phyloP scores from a whole-genome alignment of 2,329 filamentous ascomycete genomes.

The Polytolypa hystricis region DNA sequence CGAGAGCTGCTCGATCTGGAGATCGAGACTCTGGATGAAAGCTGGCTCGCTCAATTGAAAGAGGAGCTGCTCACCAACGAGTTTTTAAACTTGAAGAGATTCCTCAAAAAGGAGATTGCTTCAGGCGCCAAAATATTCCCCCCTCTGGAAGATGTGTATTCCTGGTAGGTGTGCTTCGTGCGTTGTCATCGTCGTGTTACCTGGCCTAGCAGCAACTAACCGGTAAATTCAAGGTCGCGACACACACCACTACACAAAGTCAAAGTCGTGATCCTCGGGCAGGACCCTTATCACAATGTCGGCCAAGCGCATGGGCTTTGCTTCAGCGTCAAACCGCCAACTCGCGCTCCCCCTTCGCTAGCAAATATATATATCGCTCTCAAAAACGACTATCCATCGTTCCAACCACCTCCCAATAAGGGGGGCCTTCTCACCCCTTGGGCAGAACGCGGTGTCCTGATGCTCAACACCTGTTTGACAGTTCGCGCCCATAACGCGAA shows the following conservation, averaged over 20 bases:
- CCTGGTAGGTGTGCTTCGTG: slow-evolving; percentile 60
- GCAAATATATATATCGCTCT: slow-evolving; percentile 88
- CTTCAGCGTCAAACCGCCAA: slow-evolving; percentile 88
- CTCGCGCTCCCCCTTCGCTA: slow-evolving; percentile 76
- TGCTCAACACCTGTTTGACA: slow-evolving; percentile 91
- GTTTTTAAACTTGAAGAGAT: slow-evolving; percentile 80
- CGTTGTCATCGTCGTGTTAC: slow-evolving; percentile 1
- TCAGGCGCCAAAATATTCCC: slow-evolving; percentile 74
- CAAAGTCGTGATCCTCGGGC: slow-evolving; percentile 86
- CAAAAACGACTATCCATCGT: slow-evolving; percentile 76
- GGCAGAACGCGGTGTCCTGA: slow-evolving; percentile 83
- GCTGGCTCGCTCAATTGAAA: slow-evolving; percentile 81
- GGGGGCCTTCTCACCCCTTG: slow-evolving; percentile 80
- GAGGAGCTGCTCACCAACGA: slow-evolving; percentile 69
- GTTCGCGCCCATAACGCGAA: slow-evolving; percentile 83
- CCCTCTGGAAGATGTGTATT: slow-evolving; percentile 80
- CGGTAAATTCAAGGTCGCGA: slow-evolving; percentile 90
- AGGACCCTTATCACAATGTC: slow-evolving; percentile 92
- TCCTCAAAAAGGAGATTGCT: slow-evolving; percentile 66
- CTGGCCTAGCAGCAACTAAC: neutral
- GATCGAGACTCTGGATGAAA: slow-evolving; percentile 82
- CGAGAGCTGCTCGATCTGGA: slow-evolving; percentile 73
- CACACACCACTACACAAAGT: slow-evolving; percentile 81
- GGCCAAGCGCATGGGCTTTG: slow-evolving; percentile 94
- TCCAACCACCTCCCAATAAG: slow-evolving; percentile 62